phyloP scores from a whole-genome alignment of 345 rosid species.

The Atalantia buxifolia region DNA sequence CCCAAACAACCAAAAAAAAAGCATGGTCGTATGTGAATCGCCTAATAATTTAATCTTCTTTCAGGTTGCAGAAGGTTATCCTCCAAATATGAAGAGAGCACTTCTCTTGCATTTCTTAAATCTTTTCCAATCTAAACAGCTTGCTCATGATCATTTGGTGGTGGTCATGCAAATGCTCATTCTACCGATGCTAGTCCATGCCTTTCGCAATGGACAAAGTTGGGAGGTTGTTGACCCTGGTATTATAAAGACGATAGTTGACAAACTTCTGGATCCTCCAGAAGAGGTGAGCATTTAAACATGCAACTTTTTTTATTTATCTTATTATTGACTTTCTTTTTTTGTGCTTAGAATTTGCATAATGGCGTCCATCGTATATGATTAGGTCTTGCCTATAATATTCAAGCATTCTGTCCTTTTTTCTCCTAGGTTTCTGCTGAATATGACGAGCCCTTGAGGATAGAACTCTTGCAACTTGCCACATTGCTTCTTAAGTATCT shows the following conservation, averaged over 20 bases:
- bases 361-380: neutral
- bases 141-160: conserved; percentile 92
- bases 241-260: conserved; percentile 89
- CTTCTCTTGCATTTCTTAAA: conserved; percentile 83
- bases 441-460: conserved; percentile 94
- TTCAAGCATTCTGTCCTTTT: conserved; percentile 9
- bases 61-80: conserved; percentile 96
- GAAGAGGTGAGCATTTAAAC: conserved; percentile 66
- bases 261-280: conserved; percentile 99
- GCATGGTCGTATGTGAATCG: neutral
- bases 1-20: too few species aligned
- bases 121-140: conserved; percentile 93
- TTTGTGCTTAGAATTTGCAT: neutral
- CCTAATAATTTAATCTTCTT: conserved; percentile 15
- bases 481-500: conserved; percentile 96
- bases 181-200: conserved; percentile 98
- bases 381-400: conserved; percentile 11
- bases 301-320: neutral
- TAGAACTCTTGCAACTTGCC: conserved; percentile 96
- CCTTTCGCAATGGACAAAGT: conserved; percentile 79
- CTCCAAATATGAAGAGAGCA: conserved; percentile 71
- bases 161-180: conserved; percentile 98
- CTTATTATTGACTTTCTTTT: neutral
- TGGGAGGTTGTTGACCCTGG: conserved; percentile 95
- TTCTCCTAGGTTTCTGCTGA: conserved; percentile 86